Base-by-base conservation (phyloP, 2,329 filamentous ascomycete genomes). In the Didymella segeticola region DNA sequence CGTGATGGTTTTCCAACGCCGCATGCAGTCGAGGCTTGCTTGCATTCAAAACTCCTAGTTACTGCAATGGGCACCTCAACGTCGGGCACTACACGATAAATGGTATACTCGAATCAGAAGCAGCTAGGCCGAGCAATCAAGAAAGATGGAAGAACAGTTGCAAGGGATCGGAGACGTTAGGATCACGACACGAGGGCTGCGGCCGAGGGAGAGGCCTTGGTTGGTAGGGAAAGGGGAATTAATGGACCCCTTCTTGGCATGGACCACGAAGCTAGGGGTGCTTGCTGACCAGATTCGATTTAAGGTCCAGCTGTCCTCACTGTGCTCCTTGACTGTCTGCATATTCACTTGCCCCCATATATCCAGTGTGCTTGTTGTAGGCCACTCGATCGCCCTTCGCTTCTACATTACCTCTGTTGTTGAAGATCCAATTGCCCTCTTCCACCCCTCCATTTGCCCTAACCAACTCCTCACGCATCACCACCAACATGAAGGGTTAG, bases 401-500 rank as follows among this genome's bases (percentile, higher is more conserved):
- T 64, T 53, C 47, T 15, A 17, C 23, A 43, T 57, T 51, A 43
- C 43, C 42, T 33, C 23, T 23, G 51, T 51, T 58, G 43, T 58
- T 39, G 58, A 58, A 53, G 52, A 43, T 56, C 27, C 56, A 47
- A 53, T 60, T 61, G 55, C 55, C 42, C 43, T 60, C 56, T 60
- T 43, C 51, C 36, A 49, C 54, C 25, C 33, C 41, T 45, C 56
- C 39, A 49, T 53, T 38, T 37, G 23, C 36, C 47, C 58, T 43
- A 17, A 48, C 56, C 30, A 17, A 31, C 43, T 43, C 42, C 27
- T 30, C 37, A 46, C 46, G 61, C 54, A 58, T 33, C 53, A 64
- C 59, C 62, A 66, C 67, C 64, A 73, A 60, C 49, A 77, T 77
- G 75, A 77, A 77, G 62, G 75, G 75, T 76, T 33, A 26, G 67